Evolutionary conservation across 805 yeast genomes (phyloP).

Genomic region (Suhomyces pyralidae): DNA sequence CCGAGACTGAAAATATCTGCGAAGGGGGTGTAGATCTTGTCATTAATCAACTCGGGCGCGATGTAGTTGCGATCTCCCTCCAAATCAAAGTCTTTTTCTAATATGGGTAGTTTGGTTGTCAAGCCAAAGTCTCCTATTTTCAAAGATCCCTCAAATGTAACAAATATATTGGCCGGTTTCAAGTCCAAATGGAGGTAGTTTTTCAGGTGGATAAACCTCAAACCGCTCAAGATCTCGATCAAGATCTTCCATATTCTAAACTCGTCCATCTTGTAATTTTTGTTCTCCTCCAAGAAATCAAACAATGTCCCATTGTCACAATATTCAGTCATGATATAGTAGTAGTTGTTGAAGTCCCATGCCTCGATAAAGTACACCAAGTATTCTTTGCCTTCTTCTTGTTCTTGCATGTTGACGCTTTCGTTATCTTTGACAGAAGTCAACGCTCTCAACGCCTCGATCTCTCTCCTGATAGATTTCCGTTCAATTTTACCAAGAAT

Average conservation of each 20-base stretch:
- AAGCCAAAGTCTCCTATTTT: constrained; percentile 97
- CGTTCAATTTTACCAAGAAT: constrained; percentile 51
- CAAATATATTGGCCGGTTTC: constrained; percentile 92
- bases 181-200: constrained; percentile 82
- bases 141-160: constrained; percentile 90
- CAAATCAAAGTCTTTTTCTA: constrained; percentile 68
- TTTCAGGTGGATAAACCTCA: constrained; percentile 72
- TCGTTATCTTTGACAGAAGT: constrained; percentile 18
- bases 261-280: constrained; percentile 79
- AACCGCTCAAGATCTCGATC: constrained; percentile 76
- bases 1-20: constrained; percentile 97
- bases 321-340: constrained; percentile 90
- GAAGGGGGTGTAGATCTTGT: constrained; percentile 78
- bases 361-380: constrained; percentile 76
- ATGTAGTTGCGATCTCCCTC: constrained; percentile 98
- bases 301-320: constrained; percentile 93
- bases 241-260: constrained; percentile 97
- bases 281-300: constrained; percentile 71
- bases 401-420: constrained; percentile 31
- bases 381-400: constrained; percentile 68
- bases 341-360: constrained; percentile 75
- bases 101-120: constrained; percentile 76
- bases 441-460: constrained; percentile 57
- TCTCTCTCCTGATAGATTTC: constrained; percentile 66
- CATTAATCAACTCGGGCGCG: constrained; percentile 91